Evolutionary conservation across 2,329 filamentous ascomycete species (phyloP), one percentile per base, ranked within the genome.

Genomic region (Neurospora sp.): DNA sequence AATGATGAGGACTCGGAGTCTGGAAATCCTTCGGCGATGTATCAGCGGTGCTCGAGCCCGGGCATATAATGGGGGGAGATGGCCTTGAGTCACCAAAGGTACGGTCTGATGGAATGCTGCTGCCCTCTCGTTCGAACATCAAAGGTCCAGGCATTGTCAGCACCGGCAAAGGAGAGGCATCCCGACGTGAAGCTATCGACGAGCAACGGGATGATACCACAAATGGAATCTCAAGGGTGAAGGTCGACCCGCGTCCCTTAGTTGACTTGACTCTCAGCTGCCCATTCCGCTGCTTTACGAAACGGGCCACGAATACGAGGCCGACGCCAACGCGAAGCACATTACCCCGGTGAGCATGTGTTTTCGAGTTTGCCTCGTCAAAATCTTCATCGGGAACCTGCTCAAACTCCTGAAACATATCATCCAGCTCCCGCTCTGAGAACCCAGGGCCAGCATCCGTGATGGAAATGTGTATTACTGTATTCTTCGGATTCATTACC

Each of bases 231-330:
- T 92, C 88, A 36, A 97, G 87, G 23, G 93, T 88, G 73, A 97
- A 97, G 67, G 91, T 87, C 36, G 93, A 94, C 0, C 93, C 93
- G 74, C 90, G 91, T 3, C 91, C 91, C 77, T 91, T 87, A 75
- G 94, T 91, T 0, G 93, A 96, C 75, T 93, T 94, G 1, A 97
- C 81, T 2, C 92, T 88, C 39, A 97, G 80, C 75, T 97, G 93
- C 0, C 93, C 93, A 71, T 94, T 90, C 91, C 96, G 95, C 75
- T 93, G 97, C 19, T 89, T 87, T 38, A 97, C 85, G 39, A 93
- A 92, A 38, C 93, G 87, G 11, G 92, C 92, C 13, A 97, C 93
- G n/a, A 96, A 85, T 0, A 93, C 93, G n/a, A 97, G 84, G 0
- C 93, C 93, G 8, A 97, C 85, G 0, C 93, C 93, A 0, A 97